Evolutionary conservation across 768 basidiomycete species (phyloP).

Genomic region (Gymnopilus junonius): DNA sequence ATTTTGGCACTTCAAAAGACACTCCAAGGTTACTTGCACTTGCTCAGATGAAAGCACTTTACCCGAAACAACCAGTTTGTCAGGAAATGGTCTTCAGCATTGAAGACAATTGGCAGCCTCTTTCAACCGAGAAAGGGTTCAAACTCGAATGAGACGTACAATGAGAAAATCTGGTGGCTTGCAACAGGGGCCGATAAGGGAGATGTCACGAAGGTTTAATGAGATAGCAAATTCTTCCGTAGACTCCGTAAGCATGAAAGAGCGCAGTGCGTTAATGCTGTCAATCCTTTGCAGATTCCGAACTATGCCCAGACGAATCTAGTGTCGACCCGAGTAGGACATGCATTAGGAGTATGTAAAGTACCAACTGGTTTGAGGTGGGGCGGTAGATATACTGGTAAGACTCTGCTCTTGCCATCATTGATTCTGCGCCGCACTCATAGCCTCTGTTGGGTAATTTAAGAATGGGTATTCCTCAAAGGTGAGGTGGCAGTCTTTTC

Average conservation of each 20-base stretch:
- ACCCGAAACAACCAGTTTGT: background rate
- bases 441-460: slow-evolving; percentile 34
- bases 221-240: background rate
- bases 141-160: background rate
- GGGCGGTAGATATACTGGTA: slow-evolving; percentile 2
- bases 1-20: too few relatives aligned
- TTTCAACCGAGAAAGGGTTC: background rate
- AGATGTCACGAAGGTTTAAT: background rate
- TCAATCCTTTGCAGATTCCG: background rate
- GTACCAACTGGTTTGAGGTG: slow-evolving; percentile 1
- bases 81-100: background rate
- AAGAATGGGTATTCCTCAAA: background rate
- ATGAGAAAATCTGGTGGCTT: background rate
- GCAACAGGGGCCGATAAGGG: background rate
- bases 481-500: slow-evolving; percentile 25
- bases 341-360: slow-evolving; percentile 13
- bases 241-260: background rate
- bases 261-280: background rate
- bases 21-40: too few relatives aligned
- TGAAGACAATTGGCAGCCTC: background rate
- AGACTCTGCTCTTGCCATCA: background rate
- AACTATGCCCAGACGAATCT: background rate
- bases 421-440: slow-evolving; percentile 42
- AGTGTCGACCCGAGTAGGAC: background rate
- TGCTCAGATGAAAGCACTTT: too few relatives aligned